A percentile compares a stretch with the other conserved stretches of the same genome.
These are phyloP conservation scores for Ilyonectria mors-panacis DNA, from an alignment of 2,329 filamentous ascomycete genomes.

Conservation along the genomic window DNA sequence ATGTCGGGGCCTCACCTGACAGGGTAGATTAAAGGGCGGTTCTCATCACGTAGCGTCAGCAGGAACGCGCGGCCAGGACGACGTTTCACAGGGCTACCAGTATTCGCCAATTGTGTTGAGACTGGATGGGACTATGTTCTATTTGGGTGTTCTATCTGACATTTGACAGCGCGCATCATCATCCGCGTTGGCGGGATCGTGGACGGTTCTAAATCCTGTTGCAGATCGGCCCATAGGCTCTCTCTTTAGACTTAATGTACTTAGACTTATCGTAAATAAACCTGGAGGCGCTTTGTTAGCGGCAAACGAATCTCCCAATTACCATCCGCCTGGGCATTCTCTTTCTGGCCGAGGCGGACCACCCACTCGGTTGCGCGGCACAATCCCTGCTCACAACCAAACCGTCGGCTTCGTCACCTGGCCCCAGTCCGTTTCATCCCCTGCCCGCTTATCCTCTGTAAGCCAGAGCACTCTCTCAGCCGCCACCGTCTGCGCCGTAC, in stretches of 20 bases:
- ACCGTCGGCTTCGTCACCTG: neutral
- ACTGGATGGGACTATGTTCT: neutral
- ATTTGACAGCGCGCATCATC: neutral
- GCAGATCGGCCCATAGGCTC: neutral
- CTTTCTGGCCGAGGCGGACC: neutral
- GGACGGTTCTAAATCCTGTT: neutral
- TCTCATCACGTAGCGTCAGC: neutral
- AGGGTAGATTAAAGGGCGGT: neutral
- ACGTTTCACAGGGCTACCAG: neutral
- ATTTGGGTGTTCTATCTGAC: neutral
- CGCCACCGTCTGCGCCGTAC: conserved; percentile 12
- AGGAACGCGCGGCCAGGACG: neutral
- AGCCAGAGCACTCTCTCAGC: neutral
- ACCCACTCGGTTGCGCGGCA: neutral
- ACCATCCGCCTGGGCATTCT: neutral
- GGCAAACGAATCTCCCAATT: neutral
- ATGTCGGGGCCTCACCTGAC: neutral
- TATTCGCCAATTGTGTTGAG: neutral
- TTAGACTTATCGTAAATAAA: neutral
- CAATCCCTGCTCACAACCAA: neutral
- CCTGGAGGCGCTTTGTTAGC: neutral
- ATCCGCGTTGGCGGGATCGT: neutral
- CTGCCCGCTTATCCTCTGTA: neutral
- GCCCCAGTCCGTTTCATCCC: conserved; percentile 10
- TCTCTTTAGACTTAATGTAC: neutral